These are phyloP conservation scores for Cyathus striatus DNA, from an alignment of 768 basidiomycete genomes.

Conservation along the genomic window DNA sequence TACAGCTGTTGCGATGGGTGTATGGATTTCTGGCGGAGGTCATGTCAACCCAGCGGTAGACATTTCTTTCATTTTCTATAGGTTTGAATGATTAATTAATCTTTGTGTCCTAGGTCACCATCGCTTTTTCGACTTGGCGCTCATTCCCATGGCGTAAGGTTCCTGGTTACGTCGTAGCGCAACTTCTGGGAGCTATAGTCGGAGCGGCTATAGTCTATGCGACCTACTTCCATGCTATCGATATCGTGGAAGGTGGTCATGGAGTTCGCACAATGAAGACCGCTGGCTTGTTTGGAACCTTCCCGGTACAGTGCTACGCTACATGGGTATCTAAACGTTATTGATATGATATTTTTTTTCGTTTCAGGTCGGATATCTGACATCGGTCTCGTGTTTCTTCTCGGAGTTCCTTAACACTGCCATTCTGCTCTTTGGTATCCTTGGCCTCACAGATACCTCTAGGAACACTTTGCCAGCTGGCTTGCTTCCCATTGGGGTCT, in stretches of 20 bases:
- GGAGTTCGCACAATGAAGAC: conserved; percentile 51
- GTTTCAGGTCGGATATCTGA: conserved; percentile 16
- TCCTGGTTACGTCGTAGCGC: conserved; percentile 59
- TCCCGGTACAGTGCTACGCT: conserved; percentile 37
- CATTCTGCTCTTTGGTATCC: conserved; percentile 51
- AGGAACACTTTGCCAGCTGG: conserved; percentile 47
- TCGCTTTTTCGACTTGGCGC: conserved; percentile 56
- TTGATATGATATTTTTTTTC: background rate
- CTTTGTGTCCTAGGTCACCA: conserved; percentile 56
- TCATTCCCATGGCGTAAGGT: conserved; percentile 72
- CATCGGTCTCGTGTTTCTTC: conserved; percentile 33
- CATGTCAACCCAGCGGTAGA: conserved; percentile 61
- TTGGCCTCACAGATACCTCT: conserved; percentile 46
- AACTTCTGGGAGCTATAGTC: conserved; percentile 58
- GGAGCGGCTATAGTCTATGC: conserved; percentile 61
- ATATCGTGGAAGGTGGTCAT: conserved; percentile 54
- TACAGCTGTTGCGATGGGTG: conserved; percentile 45
- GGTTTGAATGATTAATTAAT: background rate
- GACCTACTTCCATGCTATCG: conserved; percentile 68
- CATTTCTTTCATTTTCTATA: background rate
- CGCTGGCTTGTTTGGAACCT: conserved; percentile 54
- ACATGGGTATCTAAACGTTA: background rate
- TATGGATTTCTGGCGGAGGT: conserved; percentile 65
- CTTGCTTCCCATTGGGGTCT: conserved; percentile 52
- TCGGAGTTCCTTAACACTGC: conserved; percentile 57